Evolutionary conservation across 2,329 filamentous ascomycete species (phyloP).

Genomic region (Penicillium sp.): DNA sequence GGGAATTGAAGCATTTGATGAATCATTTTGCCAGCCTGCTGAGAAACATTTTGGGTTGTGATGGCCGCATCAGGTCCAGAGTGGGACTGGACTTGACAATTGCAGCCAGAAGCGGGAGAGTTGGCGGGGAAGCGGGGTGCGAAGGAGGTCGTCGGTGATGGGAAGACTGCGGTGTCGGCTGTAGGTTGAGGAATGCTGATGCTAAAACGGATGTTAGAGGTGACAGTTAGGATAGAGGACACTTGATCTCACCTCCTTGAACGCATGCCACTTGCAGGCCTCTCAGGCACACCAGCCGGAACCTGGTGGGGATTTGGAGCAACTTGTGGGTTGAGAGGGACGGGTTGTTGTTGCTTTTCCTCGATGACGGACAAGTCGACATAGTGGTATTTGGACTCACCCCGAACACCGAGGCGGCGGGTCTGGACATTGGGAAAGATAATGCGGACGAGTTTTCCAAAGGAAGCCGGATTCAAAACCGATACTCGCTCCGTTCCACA

Average conservation of each 20-base stretch:
- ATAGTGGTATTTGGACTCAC: constrained; percentile 99
- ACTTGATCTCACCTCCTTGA: constrained; percentile 31
- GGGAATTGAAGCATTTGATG: constrained; percentile 44
- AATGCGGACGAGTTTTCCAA: constrained; percentile 94
- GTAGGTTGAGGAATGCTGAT: constrained; percentile 36
- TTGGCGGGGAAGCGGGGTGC: constrained; percentile 33
- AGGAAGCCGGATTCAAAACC: constrained; percentile 93
- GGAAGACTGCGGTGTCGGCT: constrained; percentile 42
- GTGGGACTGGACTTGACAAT: constrained; percentile 32
- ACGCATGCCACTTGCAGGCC: constrained; percentile 29
- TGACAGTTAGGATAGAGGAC: background rate
- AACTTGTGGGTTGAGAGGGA: constrained; percentile 28
- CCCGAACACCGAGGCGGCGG: constrained; percentile 83
- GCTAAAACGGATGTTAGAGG: constrained; percentile 24
- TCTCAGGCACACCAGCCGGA: constrained; percentile 23
- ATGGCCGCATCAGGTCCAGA: constrained; percentile 33
- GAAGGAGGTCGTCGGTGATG: constrained; percentile 43
- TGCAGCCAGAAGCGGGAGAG: constrained; percentile 26
- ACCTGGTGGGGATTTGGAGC: constrained; percentile 24
- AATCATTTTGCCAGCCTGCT: constrained; percentile 41
- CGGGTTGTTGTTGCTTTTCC: constrained; percentile 43
- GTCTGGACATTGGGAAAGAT: constrained; percentile 96
- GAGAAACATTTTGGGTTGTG: constrained; percentile 40
- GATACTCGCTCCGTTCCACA: constrained; percentile 94
- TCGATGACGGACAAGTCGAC: constrained; percentile 52